These are phyloP conservation scores for Triticum turgidum DNA, from an alignment of 176 grass and related monocot species.

Conservation along the genomic window DNA sequence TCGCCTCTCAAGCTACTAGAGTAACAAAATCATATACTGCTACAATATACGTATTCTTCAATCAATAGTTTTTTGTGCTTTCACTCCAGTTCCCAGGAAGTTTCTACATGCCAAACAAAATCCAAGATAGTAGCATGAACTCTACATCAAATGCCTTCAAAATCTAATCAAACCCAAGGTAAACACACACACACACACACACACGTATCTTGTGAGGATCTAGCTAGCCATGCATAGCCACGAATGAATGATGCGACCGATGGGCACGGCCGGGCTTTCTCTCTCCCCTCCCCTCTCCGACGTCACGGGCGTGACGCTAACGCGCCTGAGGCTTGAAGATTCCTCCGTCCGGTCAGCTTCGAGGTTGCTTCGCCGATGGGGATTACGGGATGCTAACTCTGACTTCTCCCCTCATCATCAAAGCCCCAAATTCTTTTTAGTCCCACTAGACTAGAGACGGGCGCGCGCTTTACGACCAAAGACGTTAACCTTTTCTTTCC, in stretches of 20 bases:
- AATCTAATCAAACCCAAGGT: neutral
- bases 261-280: neutral
- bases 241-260: neutral
- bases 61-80: no score
- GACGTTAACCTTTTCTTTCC: neutral
- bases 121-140: neutral
- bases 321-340: neutral
- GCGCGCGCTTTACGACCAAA: neutral
- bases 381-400: neutral
- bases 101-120: neutral
- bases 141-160: neutral
- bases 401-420: neutral
- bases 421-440: neutral
- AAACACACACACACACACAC: neutral
- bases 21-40: neutral
- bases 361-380: neutral
- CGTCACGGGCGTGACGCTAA: neutral
- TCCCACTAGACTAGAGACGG: neutral
- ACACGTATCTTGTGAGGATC: neutral
- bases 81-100: no score
- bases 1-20: neutral
- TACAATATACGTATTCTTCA: no score
- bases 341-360: neutral
- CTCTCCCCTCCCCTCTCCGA: neutral
- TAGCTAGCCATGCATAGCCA: neutral